Base-by-base conservation (phyloP, 768 basidiomycete genomes). In the Trametes meyenii region DNA sequence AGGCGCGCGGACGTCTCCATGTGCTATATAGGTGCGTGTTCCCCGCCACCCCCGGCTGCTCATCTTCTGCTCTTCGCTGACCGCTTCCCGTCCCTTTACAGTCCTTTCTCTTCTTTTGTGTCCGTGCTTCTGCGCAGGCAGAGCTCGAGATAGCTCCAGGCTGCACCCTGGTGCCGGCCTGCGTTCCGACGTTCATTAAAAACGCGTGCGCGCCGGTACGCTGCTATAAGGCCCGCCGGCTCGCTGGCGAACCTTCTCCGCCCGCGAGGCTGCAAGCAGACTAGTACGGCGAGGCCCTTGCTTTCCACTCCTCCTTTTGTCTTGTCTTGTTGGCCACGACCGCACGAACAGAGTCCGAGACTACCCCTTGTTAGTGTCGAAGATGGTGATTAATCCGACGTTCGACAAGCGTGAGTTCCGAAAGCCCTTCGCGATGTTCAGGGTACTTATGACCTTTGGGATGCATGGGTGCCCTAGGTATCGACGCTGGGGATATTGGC, bases 401-500 rank as follows among this genome's bases (percentile, higher is more conserved):
- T 12, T 55, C 40, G 21, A 17, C 39, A 50, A 43, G 29, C 55
- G 58, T 60, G 26, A 39, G 58, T 54, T 11, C 5, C 35, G 5
- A 13, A 29, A 17, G 23, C n/a, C 44, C 21, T 6, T 26, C n/a
- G 21, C 10, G 3, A 23, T 3, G 16, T 21, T 8, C 19, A 10
- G 5, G 1, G 24, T 33, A 14, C 7, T 29, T 5, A 35, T 51
- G 42, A 8, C 11, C 12, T 11, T 36, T 49, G 19, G n/a, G 16
- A 42, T 48, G 2, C 24, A 40, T 11, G 29, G 13, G 14, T 26
- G n/a, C 7, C 16, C 5, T 39, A 74, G 73, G 72, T 43, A 64
- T 69, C 38, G 58, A 65, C 44, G 62, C 67, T 29, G 56, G 67
- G 14, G 67, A 69, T 21, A 65, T 71, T 49, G 68, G 72, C 13